Evolutionary conservation across 805 yeast species (phyloP), one percentile per base, ranked within the genome.

Genomic region (Myxozyma melibiosi): DNA sequence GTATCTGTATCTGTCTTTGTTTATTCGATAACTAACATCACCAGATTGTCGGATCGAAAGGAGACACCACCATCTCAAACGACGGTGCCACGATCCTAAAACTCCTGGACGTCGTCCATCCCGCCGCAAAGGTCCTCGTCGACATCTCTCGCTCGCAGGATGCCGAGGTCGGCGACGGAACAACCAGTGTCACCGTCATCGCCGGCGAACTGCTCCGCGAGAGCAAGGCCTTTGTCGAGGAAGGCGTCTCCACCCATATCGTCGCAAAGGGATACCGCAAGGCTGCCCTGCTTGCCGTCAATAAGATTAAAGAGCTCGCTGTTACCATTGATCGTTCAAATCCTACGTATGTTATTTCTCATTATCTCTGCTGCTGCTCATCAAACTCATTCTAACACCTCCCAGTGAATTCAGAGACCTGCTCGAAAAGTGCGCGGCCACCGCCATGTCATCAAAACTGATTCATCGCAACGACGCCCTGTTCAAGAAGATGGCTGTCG

Each of bases 91-190:
- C 99, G 1, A 92, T 94, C 66, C 78, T 94, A 71, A 89, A 86
- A 70, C 78, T 94, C 55, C 76, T 94, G 65, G 99, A 94, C 69
- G 95, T 94, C 54, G 97, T 94, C 25, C 99, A 94, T 69, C 99
- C 99, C 8, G 98, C 98, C 14, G 99, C 99, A 24, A 89, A 89
- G 68, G 92, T 92, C 54, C 78, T 94, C 64, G 99, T 95, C 31
- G 96, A 95, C 71, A 87, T 94, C 55, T 86, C 97, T 48, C 86
- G 94, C 72, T 92, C 95, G 20, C 99, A 94, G 77, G 99, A 94
- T 72, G 96, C 95, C 59, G 97, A 92, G 73, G 96, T 92, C 65
- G 98, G 98, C 59, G 98, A 94, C 70, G 99, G 99, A 65, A 94
- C 99, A 40, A 92, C 99, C 0, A 87, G 96, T 25, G 99, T 95